Conservation (phyloP, 2,329 filamentous ascomycete genomes). For the Camillea tinctor region DNA sequence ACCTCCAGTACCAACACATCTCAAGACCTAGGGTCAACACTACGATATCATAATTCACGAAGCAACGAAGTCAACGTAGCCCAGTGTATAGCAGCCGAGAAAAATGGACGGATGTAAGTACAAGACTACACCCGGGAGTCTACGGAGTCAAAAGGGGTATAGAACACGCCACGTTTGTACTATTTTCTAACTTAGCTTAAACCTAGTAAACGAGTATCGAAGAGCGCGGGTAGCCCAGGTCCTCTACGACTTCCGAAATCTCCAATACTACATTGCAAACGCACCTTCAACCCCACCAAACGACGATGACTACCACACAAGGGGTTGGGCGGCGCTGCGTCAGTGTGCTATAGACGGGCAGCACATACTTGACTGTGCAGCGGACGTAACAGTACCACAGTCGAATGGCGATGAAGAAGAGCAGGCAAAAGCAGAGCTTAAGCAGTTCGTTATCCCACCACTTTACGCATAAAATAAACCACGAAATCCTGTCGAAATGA, state of each 20-base stretch:
- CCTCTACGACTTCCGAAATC: constrained; percentile 58
- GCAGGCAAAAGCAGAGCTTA: constrained; percentile 61
- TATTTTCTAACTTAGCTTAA: not conserved
- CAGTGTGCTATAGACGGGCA: constrained; percentile 64
- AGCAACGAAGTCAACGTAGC: not conserved
- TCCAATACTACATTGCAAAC: constrained; percentile 62
- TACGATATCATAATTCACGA: not conserved
- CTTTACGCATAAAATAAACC: not conserved
- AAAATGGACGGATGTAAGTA: constrained; percentile 36
- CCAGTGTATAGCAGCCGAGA: not conserved
- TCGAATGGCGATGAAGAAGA: constrained; percentile 54
- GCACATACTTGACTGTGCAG: constrained; percentile 63
- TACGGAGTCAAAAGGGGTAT: constrained; percentile 5
- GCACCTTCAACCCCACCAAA: constrained; percentile 54
- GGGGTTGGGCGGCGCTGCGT: constrained; percentile 61
- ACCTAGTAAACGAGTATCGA: constrained; percentile 59
- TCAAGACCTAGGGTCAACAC: not conserved
- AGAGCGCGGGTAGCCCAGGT: constrained; percentile 60
- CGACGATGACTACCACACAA: constrained; percentile 60
- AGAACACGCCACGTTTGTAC: constrained; percentile 7
- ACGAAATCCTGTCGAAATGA: not conserved
- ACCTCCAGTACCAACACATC: constrained; percentile 4
- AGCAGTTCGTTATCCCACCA: constrained; percentile 53
- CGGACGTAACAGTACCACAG: constrained; percentile 58
- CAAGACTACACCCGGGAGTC: constrained; percentile 4